phyloP scores from a whole-genome alignment of 2,329 filamentous ascomycete species.

The Periconia sp. region DNA sequence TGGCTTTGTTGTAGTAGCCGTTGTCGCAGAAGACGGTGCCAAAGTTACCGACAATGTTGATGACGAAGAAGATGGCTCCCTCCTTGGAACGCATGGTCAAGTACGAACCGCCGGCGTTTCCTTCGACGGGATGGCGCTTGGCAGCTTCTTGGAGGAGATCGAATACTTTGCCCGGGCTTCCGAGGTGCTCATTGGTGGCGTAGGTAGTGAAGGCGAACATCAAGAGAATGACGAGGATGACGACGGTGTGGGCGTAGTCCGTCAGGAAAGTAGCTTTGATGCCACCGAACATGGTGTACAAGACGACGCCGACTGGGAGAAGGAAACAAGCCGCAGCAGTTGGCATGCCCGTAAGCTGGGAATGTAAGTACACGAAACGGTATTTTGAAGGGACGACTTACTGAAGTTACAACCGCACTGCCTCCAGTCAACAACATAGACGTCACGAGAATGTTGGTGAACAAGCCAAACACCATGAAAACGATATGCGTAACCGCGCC shows the following conservation, averaged over 20 bases:
- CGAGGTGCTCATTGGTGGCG: conserved; percentile 69
- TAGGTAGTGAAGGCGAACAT: conserved; percentile 83
- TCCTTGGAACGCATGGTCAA: conserved; percentile 82
- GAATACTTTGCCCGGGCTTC: conserved; percentile 75
- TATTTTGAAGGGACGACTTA: conserved; percentile 7
- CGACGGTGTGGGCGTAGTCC: conserved; percentile 84
- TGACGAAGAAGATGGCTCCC: conserved; percentile 87
- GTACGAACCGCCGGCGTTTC: conserved; percentile 80
- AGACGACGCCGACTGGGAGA: conserved; percentile 75
- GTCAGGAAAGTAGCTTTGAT: conserved; percentile 74
- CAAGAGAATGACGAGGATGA: conserved; percentile 81
- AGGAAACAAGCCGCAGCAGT: conserved; percentile 83
- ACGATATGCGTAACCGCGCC: conserved; percentile 72
- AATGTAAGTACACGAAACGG: conserved; percentile 45
- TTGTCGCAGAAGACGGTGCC: conserved; percentile 84
- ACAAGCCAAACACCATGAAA: conserved; percentile 79
- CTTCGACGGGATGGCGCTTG: conserved; percentile 70
- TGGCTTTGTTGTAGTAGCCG: conserved; percentile 89
- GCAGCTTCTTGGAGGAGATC: conserved; percentile 74
- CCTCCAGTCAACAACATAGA: conserved; percentile 88
- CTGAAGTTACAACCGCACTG: conserved; percentile 61
- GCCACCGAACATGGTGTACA: conserved; percentile 74
- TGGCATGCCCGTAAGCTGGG: conserved; percentile 70
- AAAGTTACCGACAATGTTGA: conserved; percentile 86
- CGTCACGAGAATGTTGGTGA: conserved; percentile 82